Percentiles rank a stretch among this genome's conserved stretches.
Conservation (phyloP, 495 filamentous ascomycete species). For the Penicillium cosmopolitanum region DNA sequence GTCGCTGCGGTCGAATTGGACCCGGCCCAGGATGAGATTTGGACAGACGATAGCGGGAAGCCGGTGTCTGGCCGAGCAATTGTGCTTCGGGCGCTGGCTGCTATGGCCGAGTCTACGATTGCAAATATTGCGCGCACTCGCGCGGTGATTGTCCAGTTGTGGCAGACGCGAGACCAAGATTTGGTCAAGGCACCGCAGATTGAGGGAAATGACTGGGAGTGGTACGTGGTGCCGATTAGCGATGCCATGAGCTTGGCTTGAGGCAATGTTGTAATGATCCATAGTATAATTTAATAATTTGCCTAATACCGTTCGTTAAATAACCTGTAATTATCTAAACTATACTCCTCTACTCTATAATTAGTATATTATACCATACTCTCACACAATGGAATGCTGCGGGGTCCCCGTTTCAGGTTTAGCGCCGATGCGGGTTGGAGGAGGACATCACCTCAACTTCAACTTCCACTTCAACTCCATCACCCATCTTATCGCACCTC, state of each 20-base stretch:
- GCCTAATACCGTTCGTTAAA: neutral
- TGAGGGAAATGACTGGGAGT: conserved; percentile 46
- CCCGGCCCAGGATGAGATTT: conserved; percentile 43
- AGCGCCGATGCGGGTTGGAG: neutral
- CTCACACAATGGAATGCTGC: neutral
- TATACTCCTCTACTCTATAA: too few relatives aligned
- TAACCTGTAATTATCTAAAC: neutral
- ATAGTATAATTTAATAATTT: conserved; percentile 2
- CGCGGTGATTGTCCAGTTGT: conserved; percentile 46
- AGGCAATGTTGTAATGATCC: conserved; percentile 10
- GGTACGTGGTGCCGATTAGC: conserved; percentile 46
- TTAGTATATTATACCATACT: neutral
- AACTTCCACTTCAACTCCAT: neutral
- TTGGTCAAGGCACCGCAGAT: conserved; percentile 32
- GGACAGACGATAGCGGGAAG: conserved; percentile 23
- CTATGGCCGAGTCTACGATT: conserved; percentile 45
- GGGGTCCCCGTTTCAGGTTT: conserved; percentile 21
- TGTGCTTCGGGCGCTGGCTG: conserved; percentile 43
- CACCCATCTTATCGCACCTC: neutral
- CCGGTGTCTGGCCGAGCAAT: conserved; percentile 39
- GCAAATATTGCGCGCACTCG: conserved; percentile 46
- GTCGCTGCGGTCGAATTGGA: conserved; percentile 51
- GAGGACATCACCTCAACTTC: neutral
- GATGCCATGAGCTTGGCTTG: conserved; percentile 47
- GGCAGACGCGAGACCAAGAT: conserved; percentile 47